Evolutionary conservation across 148 eudicot genomes (phyloP), one percentile per base, ranked within the genome.

Genomic region (Talinum fruticosum): DNA sequence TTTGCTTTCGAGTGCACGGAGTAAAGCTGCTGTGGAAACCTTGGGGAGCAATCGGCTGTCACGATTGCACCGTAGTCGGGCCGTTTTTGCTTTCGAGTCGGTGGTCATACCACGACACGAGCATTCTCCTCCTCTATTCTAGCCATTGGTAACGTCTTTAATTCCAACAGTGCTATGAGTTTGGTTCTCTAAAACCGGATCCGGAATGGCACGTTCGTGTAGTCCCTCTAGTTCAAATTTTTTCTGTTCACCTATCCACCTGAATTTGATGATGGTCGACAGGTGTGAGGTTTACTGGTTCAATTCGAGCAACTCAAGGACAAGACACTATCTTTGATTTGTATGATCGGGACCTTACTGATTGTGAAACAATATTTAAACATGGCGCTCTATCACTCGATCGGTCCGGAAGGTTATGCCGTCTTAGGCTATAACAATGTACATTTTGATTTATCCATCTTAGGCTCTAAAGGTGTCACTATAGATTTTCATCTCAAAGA

Each of bases 331-430:
- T 45, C 30, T 66, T 66, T 18, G 12, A 45, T 34, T 72, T 77
- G 47, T 77, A 77, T 68, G 49, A 69, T 35, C 79, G 79, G 15
- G 35, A 18, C 53, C 64, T 29, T 69, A 29, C 33, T 4, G 49
- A 69, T 35, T 35, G 47, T 6, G 79, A 77, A 32, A 68, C 74
- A 5, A 26, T 69, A 0, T 4, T 24, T 23, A 54, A 69, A 77
- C 8, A 69, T 1, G 49, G 51, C 5, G 8, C 49, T 21, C 47
- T 77, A 53, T 69, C 79, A 47, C 44, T 77, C n/a, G 24, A 69
- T 53, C 13, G 79, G 79, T 12, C 66, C 74, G 7, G 13, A 57
- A 15, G 54, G 28, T 26, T 32, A 33, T 6, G 51, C 65, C 45
- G 51, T 77, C 8, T 4, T 75, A 18, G 51, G 69, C 28, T 62